Percentiles rank a stretch among this genome's conserved stretches.
These are phyloP conservation scores for Pleurotus cornucopiae DNA, from an alignment of 768 basidiomycete species.

Conservation along the genomic window DNA sequence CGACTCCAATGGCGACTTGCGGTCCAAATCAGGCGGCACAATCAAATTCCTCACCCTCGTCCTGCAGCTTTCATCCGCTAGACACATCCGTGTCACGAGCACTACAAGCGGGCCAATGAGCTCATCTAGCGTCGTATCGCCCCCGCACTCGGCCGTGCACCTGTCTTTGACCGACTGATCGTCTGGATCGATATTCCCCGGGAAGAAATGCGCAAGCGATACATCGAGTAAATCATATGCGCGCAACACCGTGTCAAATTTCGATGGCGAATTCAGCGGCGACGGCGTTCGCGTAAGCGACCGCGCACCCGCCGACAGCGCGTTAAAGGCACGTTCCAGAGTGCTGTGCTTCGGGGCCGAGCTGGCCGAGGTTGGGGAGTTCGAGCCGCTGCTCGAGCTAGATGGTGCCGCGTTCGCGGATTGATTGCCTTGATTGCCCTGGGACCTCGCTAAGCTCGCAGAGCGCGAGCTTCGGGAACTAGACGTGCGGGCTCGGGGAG, in stretches of 20 bases:
- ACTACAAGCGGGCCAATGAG: conserved; percentile 71
- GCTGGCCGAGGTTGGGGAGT: conserved; percentile 31
- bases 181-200: conserved; percentile 60
- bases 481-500: conserved; percentile 14
- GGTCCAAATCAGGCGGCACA: conserved; percentile 76
- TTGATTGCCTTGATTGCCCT: conserved; percentile 22
- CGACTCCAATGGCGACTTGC: conserved; percentile 68
- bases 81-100: conserved; percentile 67
- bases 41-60: conserved; percentile 60
- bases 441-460: conserved; percentile 16
- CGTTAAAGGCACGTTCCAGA: conserved; percentile 56
- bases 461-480: conserved; percentile 22
- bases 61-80: conserved; percentile 57
- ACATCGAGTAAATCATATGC: conserved; percentile 67
- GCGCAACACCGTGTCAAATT: conserved; percentile 52
- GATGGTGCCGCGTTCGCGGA: conserved; percentile 17
- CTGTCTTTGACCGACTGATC: conserved; percentile 54
- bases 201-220: conserved; percentile 59
- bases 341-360: conserved; percentile 29
- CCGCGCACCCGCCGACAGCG: conserved; percentile 47
- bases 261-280: conserved; percentile 25
- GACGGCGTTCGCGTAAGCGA: conserved; percentile 47
- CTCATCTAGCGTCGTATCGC: conserved; percentile 69
- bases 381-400: conserved; percentile 31
- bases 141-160: conserved; percentile 37